phyloP scores from a whole-genome alignment of 768 basidiomycete genomes.

The Nevesoporus exiguus region DNA sequence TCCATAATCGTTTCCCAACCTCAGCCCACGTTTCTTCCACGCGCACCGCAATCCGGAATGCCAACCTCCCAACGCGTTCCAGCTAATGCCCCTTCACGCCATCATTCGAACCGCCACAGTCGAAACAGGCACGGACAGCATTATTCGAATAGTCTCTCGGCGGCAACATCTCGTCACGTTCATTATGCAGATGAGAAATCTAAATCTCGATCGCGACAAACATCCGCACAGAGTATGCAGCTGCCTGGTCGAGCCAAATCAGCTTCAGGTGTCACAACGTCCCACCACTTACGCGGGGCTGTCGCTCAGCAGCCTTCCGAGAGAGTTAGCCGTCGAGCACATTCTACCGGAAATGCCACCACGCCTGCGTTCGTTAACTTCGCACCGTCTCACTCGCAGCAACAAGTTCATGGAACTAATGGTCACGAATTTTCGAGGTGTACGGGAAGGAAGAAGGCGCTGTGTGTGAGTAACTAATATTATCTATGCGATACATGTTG shows the following conservation, averaged over 20 bases:
- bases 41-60: constrained; percentile 1
- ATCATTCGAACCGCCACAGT: constrained; percentile 2
- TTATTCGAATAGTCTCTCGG: constrained; percentile 13
- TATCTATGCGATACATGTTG: not conserved
- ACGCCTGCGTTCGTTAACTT: not conserved
- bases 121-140: not conserved
- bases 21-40: not conserved
- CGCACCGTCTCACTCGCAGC: constrained; percentile 4
- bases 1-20: constrained; percentile 5
- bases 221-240: constrained; percentile 7
- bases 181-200: constrained; percentile 21
- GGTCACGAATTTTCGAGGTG: constrained; percentile 46
- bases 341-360: constrained; percentile 17
- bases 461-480: constrained; percentile 34
- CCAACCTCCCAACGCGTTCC: constrained; percentile 7
- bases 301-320: constrained; percentile 5
- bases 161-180: constrained; percentile 21
- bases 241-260: not conserved
- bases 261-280: constrained; percentile 1
- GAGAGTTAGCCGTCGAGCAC: constrained; percentile 19
- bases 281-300: not conserved
- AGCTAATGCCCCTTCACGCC: constrained; percentile 1
- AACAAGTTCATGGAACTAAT: not conserved
- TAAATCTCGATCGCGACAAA: constrained; percentile 11
- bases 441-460: constrained; percentile 49